Evolutionary conservation across 345 rosid species (phyloP).

Genomic region (Eutrema yunnanense): DNA sequence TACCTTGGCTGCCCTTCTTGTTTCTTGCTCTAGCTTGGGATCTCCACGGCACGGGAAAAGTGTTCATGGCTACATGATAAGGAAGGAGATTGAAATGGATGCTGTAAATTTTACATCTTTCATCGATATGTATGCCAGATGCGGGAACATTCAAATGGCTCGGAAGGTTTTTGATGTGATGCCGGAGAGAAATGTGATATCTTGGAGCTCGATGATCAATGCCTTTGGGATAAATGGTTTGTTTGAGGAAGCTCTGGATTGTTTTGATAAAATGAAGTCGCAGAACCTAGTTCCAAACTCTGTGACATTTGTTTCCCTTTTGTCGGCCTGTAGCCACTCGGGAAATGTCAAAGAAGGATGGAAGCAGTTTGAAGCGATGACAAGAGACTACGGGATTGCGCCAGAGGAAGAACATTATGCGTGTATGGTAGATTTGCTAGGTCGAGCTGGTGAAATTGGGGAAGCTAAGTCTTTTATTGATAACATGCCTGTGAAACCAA

Average conservation of each 20-base stretch:
- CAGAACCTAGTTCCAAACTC: slow-evolving; percentile 31
- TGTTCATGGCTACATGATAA: slow-evolving; percentile 44
- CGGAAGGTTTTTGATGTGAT: slow-evolving; percentile 31
- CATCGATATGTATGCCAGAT: slow-evolving; percentile 52
- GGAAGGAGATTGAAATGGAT: slow-evolving; percentile 40
- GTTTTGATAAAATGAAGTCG: slow-evolving; percentile 42
- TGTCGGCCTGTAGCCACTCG: slow-evolving; percentile 45
- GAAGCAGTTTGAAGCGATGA: slow-evolving; percentile 37
- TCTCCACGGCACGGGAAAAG: slow-evolving; percentile 43
- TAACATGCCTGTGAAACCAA: slow-evolving; percentile 34
- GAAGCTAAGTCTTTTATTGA: slow-evolving; percentile 38
- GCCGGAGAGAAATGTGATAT: slow-evolving; percentile 42
- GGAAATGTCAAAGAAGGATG: slow-evolving; percentile 42
- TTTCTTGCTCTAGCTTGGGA: slow-evolving; percentile 48
- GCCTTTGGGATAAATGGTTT: slow-evolving; percentile 50
- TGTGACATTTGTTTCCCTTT: slow-evolving; percentile 43
- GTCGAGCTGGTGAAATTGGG: slow-evolving; percentile 37
- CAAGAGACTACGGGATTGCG: slow-evolving; percentile 29
- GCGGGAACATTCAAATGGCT: slow-evolving; percentile 37
- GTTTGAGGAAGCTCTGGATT: slow-evolving; percentile 38
- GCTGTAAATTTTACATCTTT: slow-evolving; percentile 36
- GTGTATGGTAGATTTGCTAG: slow-evolving; percentile 50
- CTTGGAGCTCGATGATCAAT: slow-evolving; percentile 56
- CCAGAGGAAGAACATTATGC: slow-evolving; percentile 55
- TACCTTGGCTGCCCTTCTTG: slow-evolving; percentile 38